phyloP scores from a whole-genome alignment of 148 eudicot genomes.

The Rhododendron henanense region DNA sequence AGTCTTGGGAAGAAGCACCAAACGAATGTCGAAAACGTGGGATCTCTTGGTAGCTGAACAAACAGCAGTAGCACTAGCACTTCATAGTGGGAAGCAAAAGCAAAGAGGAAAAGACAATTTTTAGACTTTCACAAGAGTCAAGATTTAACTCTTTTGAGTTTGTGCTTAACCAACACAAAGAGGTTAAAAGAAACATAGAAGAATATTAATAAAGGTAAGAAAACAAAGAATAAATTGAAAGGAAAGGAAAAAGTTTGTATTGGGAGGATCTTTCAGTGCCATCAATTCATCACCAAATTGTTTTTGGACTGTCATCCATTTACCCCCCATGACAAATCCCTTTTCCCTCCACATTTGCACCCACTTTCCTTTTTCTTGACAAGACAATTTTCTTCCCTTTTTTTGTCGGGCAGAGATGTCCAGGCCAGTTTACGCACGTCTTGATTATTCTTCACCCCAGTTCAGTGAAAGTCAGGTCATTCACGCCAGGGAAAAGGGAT shows the following conservation, averaged over 20 bases:
- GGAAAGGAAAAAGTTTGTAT: conserved; percentile 10
- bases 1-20: not conserved
- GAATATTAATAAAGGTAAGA: not conserved
- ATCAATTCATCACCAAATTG: conserved; percentile 26
- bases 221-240: conserved; percentile 13
- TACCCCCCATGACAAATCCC: conserved; percentile 10
- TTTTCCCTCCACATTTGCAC: conserved; percentile 21
- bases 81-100: not conserved
- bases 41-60: not conserved
- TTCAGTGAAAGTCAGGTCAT: too few relatives aligned
- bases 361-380: conserved; percentile 30
- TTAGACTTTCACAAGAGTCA: conserved; percentile 21
- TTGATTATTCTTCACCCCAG: too few relatives aligned
- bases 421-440: too few relatives aligned
- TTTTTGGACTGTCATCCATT: conserved; percentile 30
- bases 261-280: conserved; percentile 26
- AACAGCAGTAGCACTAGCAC: not conserved
- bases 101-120: not conserved
- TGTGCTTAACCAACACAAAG: conserved; percentile 3
- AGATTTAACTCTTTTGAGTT: conserved; percentile 20
- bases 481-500: not conserved
- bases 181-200: not conserved
- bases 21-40: not conserved
- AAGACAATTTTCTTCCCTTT: conserved; percentile 13
- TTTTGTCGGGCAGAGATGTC: too few relatives aligned